These are phyloP conservation scores for Hortaea sp. DNA, from an alignment of 2,329 filamentous ascomycete genomes.

Conservation along the genomic window DNA sequence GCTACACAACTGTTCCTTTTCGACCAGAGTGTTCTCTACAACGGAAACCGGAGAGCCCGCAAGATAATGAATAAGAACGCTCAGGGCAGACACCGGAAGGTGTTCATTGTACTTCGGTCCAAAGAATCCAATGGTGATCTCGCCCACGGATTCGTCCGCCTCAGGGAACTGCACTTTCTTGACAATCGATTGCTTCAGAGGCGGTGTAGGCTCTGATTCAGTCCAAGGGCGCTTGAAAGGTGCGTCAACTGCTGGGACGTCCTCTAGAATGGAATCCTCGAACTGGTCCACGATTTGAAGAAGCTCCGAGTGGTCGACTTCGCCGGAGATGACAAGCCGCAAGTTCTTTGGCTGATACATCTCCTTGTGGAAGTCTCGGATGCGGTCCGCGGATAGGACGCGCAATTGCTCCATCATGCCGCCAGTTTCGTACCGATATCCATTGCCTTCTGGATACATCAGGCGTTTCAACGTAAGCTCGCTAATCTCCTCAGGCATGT, in stretches of 20 bases:
- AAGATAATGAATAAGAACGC: constrained; percentile 74
- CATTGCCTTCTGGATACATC: constrained; percentile 78
- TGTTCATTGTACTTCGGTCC: constrained; percentile 69
- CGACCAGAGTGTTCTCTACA: constrained; percentile 83
- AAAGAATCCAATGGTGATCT: constrained; percentile 76
- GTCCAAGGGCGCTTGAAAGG: constrained; percentile 86
- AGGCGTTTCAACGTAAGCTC: constrained; percentile 69
- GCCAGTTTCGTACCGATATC: constrained; percentile 96
- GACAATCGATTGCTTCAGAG: constrained; percentile 60
- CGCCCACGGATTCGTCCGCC: constrained; percentile 87
- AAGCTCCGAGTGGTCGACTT: constrained; percentile 73
- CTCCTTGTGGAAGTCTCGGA: constrained; percentile 84
- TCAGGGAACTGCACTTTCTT: constrained; percentile 87
- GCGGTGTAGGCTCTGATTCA: constrained; percentile 69
- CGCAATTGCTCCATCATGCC: constrained; percentile 90
- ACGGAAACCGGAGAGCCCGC: constrained; percentile 88
- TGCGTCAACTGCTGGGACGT: constrained; percentile 63
- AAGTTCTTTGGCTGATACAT: constrained; percentile 99
- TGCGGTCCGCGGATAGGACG: constrained; percentile 75
- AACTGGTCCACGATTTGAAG: constrained; percentile 76
- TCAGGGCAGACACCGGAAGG: constrained; percentile 55
- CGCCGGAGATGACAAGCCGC: constrained; percentile 82
- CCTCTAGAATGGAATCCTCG: constrained; percentile 73
- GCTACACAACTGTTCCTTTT: constrained; percentile 85
- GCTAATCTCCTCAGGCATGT: constrained; percentile 75